These are phyloP conservation scores for Phyllachora maydis DNA, from an alignment of 2,329 filamentous ascomycete genomes.

Conservation along the genomic window DNA sequence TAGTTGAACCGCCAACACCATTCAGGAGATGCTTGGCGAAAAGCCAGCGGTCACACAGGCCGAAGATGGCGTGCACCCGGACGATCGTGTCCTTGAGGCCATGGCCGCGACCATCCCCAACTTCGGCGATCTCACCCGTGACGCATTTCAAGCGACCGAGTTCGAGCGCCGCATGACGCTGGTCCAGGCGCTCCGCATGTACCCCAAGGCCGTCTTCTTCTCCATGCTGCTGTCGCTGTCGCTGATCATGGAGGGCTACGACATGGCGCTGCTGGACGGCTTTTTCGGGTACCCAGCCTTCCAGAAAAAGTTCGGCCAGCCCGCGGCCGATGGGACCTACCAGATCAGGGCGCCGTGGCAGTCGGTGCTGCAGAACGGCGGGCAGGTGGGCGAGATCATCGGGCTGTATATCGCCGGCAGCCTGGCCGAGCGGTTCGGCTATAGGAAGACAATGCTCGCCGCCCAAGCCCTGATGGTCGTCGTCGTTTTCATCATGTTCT, in stretches of 20 bases:
- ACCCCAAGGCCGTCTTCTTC: slow-evolving; percentile 5
- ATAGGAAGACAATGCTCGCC: slow-evolving; percentile 20
- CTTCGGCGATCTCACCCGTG: neutral
- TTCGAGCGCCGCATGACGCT: slow-evolving; percentile 4
- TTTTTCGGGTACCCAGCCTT: slow-evolving; percentile 8
- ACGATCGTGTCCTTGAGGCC: neutral
- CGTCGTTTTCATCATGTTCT: slow-evolving; percentile 26
- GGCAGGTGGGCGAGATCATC: slow-evolving; percentile 22
- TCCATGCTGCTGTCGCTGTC: slow-evolving; percentile 5
- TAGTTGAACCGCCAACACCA: too few species aligned
- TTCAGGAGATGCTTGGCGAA: too few species aligned
- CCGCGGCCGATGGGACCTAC: slow-evolving; percentile 9
- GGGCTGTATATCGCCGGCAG: slow-evolving; percentile 25
- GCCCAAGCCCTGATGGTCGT: slow-evolving; percentile 15
- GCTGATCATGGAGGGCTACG: slow-evolving; percentile 7
- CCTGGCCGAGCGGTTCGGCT: slow-evolving; percentile 19
- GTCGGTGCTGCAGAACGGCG: slow-evolving; percentile 16
- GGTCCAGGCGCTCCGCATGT: slow-evolving; percentile 5
- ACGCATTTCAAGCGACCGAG: neutral
- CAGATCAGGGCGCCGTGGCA: slow-evolving; percentile 28
- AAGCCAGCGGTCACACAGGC: too few species aligned
- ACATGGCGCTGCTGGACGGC: slow-evolving; percentile 6
- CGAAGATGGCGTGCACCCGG: neutral
- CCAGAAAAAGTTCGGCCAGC: slow-evolving; percentile 9
- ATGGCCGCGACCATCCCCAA: neutral